Conservation (phyloP, 73 alveolate genomes). For the Chromera velia region DNA sequence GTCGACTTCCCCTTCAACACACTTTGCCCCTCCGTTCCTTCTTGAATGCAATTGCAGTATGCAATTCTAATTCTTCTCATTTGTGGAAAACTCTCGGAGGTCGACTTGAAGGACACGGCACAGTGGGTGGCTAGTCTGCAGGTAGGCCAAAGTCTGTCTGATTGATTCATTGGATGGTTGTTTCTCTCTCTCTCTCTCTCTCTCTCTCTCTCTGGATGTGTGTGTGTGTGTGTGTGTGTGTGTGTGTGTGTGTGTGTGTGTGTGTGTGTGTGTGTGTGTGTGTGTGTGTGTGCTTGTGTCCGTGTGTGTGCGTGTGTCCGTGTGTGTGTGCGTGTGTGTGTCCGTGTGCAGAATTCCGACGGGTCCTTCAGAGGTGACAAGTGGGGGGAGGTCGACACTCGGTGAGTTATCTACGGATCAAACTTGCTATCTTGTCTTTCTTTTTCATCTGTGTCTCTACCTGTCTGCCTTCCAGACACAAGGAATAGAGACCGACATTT, state of each 20-base stretch:
- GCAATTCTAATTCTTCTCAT: constrained; percentile 64
- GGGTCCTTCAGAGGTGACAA: constrained; percentile 80
- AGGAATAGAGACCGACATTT: neutral
- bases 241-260: no score
- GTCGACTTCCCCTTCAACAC: no score
- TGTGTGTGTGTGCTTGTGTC: neutral
- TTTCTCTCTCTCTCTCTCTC: no score
- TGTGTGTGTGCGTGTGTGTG: no score
- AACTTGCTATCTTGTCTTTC: no score
- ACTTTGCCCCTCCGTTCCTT: no score
- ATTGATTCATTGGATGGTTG: neutral
- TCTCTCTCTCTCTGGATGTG: no score
- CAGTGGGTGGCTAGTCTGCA: constrained; percentile 54
- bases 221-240: no score
- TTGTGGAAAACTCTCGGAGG: constrained; percentile 52
- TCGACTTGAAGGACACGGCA: constrained; percentile 59
- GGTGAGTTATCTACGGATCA: constrained; percentile 21
- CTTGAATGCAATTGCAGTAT: no score
- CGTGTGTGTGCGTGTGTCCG: neutral
- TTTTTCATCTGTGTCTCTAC: neutral
- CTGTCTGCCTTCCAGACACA: neutral
- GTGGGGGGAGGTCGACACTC: constrained; percentile 60
- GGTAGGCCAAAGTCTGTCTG: neutral
- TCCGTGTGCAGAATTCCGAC: constrained; percentile 55
- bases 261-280: no score